A percentile compares a stretch with the other conserved stretches of the same genome.
Evolutionary conservation across 352 stramenopile genomes (phyloP).

Genomic region (Phytophthora fragariaefolia): DNA sequence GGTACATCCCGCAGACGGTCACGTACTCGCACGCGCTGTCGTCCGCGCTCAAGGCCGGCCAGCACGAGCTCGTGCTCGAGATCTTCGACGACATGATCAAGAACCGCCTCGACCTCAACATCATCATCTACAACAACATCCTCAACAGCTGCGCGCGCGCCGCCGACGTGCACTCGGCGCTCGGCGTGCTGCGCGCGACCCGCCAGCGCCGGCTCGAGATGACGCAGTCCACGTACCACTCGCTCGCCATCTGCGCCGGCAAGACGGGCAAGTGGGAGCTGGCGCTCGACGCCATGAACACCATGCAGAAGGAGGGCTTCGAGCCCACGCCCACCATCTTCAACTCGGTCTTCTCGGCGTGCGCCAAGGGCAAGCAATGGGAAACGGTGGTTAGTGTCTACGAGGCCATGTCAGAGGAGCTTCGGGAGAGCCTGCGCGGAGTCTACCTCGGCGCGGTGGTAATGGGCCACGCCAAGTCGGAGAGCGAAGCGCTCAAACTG

Average conservation of each 20-base stretch:
- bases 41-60: slow-evolving; percentile 72
- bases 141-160: slow-evolving; percentile 84
- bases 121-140: slow-evolving; percentile 89
- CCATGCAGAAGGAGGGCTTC: slow-evolving; percentile 59
- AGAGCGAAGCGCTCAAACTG: slow-evolving; percentile 38
- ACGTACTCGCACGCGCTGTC: slow-evolving; percentile 89
- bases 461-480: slow-evolving; percentile 77
- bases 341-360: slow-evolving; percentile 83
- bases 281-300: slow-evolving; percentile 64
- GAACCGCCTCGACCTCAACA: slow-evolving; percentile 71
- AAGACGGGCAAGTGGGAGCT: slow-evolving; percentile 82
- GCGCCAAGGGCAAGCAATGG: slow-evolving; percentile 81
- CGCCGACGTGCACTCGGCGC: slow-evolving; percentile 70
- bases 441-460: slow-evolving; percentile 74
- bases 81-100: slow-evolving; percentile 90
- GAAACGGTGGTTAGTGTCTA: slow-evolving; percentile 69
- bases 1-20: slow-evolving; percentile 78
- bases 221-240: slow-evolving; percentile 84
- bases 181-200: slow-evolving; percentile 74
- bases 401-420: slow-evolving; percentile 55
- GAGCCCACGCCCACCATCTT: slow-evolving; percentile 72
- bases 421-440: slow-evolving; percentile 45
- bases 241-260: slow-evolving; percentile 75
- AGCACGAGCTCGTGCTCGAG: slow-evolving; percentile 88
- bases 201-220: slow-evolving; percentile 63